Evolutionary conservation across 176 grass and related monocot species (phyloP).

Genomic region (Secale cereale): DNA sequence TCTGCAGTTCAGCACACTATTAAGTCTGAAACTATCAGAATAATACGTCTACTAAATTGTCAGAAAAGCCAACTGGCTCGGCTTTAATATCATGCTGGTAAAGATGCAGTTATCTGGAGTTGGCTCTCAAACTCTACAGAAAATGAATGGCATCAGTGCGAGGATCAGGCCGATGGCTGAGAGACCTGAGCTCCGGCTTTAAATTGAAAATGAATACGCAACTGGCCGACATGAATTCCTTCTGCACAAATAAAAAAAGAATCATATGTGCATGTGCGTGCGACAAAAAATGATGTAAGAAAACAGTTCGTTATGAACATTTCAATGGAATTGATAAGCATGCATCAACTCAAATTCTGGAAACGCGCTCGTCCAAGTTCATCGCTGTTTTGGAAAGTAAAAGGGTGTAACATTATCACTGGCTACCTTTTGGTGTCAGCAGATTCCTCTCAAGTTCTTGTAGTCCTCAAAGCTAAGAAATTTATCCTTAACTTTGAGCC

Average conservation of each 20-base stretch:
- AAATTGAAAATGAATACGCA: background rate
- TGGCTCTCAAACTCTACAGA: background rate
- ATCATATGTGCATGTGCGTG: background rate
- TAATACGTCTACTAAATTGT: background rate
- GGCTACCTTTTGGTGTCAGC: slow-evolving; percentile 19
- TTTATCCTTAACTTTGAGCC: slow-evolving; percentile 93
- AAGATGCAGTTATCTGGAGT: background rate
- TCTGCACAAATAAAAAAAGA: background rate
- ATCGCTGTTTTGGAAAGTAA: background rate
- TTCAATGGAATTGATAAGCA: no score
- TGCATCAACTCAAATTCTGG: background rate
- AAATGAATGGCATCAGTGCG: background rate
- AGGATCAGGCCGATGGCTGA: background rate
- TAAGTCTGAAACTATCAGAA: background rate
- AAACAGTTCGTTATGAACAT: background rate
- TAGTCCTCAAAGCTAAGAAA: slow-evolving; percentile 75
- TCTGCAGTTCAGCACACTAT: background rate
- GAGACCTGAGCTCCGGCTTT: background rate
- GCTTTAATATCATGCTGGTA: background rate
- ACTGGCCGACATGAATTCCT: background rate
- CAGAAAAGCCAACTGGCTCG: background rate
- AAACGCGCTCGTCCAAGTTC: background rate
- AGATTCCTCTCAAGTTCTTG: slow-evolving; percentile 61
- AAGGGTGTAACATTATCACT: background rate
- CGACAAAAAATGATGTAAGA: background rate